Base-by-base conservation (phyloP, 2,329 filamentous ascomycete species). In the Ustilaginoidea virens region DNA sequence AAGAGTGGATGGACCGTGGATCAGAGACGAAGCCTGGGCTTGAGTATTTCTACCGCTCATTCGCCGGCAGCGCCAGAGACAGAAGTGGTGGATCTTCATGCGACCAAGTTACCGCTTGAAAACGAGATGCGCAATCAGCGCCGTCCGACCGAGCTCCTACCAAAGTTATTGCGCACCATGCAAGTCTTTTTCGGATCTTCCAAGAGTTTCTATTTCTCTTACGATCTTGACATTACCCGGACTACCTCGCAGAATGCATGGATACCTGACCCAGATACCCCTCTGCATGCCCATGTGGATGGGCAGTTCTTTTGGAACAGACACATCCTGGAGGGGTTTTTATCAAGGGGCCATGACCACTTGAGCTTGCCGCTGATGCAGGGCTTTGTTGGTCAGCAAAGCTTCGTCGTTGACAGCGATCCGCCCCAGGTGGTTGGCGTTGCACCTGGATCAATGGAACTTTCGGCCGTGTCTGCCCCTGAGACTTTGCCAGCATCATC, bases 201-300 rank as follows among this genome's bases (percentile, higher is more conserved):
- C 0, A 68, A 69, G 37, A 94, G 82, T 49, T 96, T 94, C 52
- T 96, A 79, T 59, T 98, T 87, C 51, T 86, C 86, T 1, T 94
- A 98, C 49, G 90, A 98, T 39, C 69, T 87, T 47, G 86, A 98
- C 48, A 69, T 98, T 28, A 96, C 90, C 1, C 69, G 77, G 32
- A 74, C 68, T 36, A 44, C 73, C 31, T 52, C 55, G 3, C 60
- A 50, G 25, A 36, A 41, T 17, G 30, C 40, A 0, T 27, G 35
- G 11, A 23, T 43, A 9, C 26, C 39, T 1, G 40, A 34, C n/a
- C 32, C 38, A 6, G 42, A 47, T 16, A 24, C 40, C 4, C 75
- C 85, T 5, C 58, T 93, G 4, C 68, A 82, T 48, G 70, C 70
- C 37, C 64, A 70, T 33, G 83, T 77, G 14, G 82, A 94, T 48